These are phyloP conservation scores for Ustilago lituana DNA, from an alignment of 1,284 basidiomycete genomes.

Conservation along the genomic window DNA sequence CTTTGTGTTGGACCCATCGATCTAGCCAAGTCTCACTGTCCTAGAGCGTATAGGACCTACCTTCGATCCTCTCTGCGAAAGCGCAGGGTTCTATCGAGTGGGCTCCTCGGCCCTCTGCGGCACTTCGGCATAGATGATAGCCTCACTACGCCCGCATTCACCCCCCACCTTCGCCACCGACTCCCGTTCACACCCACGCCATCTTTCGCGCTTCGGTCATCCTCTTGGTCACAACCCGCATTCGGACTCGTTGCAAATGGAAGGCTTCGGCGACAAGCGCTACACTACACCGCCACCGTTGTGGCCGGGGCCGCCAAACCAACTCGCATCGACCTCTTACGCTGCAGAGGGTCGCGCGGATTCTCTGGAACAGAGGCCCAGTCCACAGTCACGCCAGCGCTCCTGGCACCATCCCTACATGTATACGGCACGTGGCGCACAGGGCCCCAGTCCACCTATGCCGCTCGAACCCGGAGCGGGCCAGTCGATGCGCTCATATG, in stretches of 20 bases:
- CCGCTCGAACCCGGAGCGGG: conserved; percentile 10
- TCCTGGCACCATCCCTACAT: conserved; percentile 50
- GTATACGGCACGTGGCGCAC: conserved; percentile 7
- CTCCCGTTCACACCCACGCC: conserved; percentile 2
- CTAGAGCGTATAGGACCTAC: too few relatives aligned
- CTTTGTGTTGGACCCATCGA: too few relatives aligned
- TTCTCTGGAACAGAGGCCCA: conserved; percentile 22
- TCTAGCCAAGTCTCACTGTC: too few relatives aligned
- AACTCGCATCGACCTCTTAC: neutral
- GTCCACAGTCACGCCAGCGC: conserved; percentile 35
- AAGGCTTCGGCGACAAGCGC: conserved; percentile 23
- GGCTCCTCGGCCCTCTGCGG: conserved; percentile 11
- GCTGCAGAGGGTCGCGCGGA: conserved; percentile 4
- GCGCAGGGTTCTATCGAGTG: neutral
- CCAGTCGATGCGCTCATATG: conserved; percentile 15
- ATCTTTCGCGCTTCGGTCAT: neutral
- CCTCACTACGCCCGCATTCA: conserved; percentile 38
- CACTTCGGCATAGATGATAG: conserved; percentile 35
- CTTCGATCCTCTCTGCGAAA: too few relatives aligned
- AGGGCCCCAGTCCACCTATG: conserved; percentile 21
- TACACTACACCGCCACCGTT: conserved; percentile 14
- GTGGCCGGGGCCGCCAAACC: conserved; percentile 5
- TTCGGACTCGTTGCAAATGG: conserved; percentile 6
- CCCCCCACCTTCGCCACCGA: conserved; percentile 17
- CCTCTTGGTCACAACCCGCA: neutral